Percentiles rank a stretch among this genome's conserved stretches.
phyloP scores from a whole-genome alignment of 345 rosid genomes.

The Hypericum androsaemum region DNA sequence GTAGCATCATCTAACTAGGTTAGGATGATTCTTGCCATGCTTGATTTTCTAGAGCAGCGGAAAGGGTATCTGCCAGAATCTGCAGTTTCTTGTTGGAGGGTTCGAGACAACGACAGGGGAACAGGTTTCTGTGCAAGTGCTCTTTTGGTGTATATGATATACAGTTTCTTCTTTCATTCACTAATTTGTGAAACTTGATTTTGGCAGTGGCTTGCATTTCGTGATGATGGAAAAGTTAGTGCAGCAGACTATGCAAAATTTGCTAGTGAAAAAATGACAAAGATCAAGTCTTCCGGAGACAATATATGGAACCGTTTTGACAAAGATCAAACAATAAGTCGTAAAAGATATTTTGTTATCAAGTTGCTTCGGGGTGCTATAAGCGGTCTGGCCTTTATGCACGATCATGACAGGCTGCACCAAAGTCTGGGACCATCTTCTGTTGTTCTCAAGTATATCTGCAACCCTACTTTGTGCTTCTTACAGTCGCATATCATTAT shows the following conservation, averaged over 20 bases:
- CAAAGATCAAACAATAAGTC: conserved; percentile 36
- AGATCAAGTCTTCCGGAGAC: conserved; percentile 23
- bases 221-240: conserved; percentile 69
- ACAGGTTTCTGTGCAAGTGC: conserved; percentile 45
- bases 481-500: background rate
- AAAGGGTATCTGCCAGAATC: conserved; percentile 47
- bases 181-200: conserved; percentile 17
- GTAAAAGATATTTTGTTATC: conserved; percentile 47
- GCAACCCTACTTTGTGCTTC: background rate
- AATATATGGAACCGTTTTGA: conserved; percentile 58
- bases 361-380: conserved; percentile 66
- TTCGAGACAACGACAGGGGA: conserved; percentile 88
- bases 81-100: conserved; percentile 67
- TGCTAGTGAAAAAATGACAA: conserved; percentile 54
- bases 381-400: conserved; percentile 82
- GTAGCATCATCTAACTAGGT: too few species aligned
- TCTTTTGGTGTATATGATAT: conserved; percentile 6
- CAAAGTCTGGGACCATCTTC: conserved; percentile 97
- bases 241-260: conserved; percentile 73
- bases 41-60: conserved; percentile 44
- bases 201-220: conserved; percentile 86
- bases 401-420: conserved; percentile 73
- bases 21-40: too few species aligned
- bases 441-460: conserved; percentile 67
- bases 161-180: background rate